A percentile compares a stretch with the other conserved stretches of the same genome.
These are phyloP conservation scores for Cladosporium oxysporum DNA, from an alignment of 2,329 filamentous ascomycete species.

Conservation along the genomic window DNA sequence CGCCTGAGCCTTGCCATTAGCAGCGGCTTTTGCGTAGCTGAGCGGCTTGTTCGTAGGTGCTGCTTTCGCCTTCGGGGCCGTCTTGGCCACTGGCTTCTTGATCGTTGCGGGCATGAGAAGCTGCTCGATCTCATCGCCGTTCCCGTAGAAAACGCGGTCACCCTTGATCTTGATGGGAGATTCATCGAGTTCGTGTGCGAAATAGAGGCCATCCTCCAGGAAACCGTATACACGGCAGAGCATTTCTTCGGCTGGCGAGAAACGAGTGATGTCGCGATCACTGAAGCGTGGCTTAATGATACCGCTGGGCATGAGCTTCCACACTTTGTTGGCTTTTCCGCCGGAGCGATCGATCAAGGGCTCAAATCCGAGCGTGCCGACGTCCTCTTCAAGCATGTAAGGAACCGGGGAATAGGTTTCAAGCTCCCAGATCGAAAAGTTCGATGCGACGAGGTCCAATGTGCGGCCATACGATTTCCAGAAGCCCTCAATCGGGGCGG, in stretches of 20 bases:
- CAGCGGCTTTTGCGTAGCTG: conserved; percentile 34
- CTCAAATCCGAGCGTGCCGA: conserved; percentile 65
- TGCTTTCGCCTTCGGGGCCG: conserved; percentile 5
- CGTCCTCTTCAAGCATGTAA: conserved; percentile 70
- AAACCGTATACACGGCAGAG: conserved; percentile 66
- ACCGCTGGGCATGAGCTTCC: conserved; percentile 48
- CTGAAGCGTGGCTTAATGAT: conserved; percentile 55
- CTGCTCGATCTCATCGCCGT: conserved; percentile 27
- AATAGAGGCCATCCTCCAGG: conserved; percentile 60
- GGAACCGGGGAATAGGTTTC: conserved; percentile 48
- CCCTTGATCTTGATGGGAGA: conserved; percentile 28
- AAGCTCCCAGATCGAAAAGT: conserved; percentile 60
- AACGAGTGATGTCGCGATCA: conserved; percentile 53
- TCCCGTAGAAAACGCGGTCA: conserved; percentile 31
- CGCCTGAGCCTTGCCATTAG: conserved; percentile 12
- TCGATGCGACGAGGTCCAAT: conserved; percentile 58
- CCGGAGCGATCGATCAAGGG: conserved; percentile 51
- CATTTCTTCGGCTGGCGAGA: conserved; percentile 64
- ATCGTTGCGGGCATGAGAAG: conserved; percentile 41
- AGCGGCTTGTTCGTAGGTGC: conserved; percentile 30
- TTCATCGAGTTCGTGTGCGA: conserved; percentile 53
- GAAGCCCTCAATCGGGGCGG: conserved; percentile 60
- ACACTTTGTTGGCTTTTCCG: conserved; percentile 51
- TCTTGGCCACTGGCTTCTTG: conserved; percentile 37
- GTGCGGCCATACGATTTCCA: conserved; percentile 68